phyloP scores from a whole-genome alignment of 345 rosid genomes.

The Ceriops decandra region DNA sequence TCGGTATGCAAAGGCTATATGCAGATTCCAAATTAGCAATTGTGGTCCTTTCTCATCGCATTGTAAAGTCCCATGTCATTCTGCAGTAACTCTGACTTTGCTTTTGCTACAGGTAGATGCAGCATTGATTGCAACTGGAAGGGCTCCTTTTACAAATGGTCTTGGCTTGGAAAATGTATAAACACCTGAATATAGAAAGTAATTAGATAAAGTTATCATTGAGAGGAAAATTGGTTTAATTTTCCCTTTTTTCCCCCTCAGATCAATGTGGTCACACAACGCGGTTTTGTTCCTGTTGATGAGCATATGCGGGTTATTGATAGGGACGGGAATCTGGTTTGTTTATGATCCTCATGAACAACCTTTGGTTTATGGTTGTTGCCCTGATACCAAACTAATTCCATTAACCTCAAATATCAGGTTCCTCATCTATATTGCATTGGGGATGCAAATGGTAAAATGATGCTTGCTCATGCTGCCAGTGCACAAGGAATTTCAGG shows the following conservation, averaged over 20 bases:
- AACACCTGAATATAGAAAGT: conserved; percentile 10
- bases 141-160: conserved; percentile 98
- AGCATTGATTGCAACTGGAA: conserved; percentile 97
- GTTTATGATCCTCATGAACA: conserved; percentile 17
- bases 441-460: conserved; percentile 95
- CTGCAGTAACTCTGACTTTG: conserved; percentile 10
- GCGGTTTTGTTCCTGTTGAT: conserved; percentile 91
- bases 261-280: conserved; percentile 84
- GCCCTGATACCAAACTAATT: conserved; percentile 11
- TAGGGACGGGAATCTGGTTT: conserved; percentile 69
- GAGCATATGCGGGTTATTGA: conserved; percentile 87
- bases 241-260: conserved; percentile 23
- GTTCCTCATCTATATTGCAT: conserved; percentile 89
- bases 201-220: not conserved
- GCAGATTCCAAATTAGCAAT: not conserved
- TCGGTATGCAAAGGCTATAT: not conserved
- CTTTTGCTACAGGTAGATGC: conserved; percentile 71
- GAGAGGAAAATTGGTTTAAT: conserved; percentile 6
- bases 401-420: conserved; percentile 30
- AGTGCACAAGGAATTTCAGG: conserved; percentile 99
- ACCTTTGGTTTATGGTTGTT: not conserved
- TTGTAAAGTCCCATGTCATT: not conserved
- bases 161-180: conserved; percentile 93
- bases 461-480: conserved; percentile 99
- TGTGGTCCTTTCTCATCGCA: conserved; percentile 2